These are phyloP conservation scores for Dactylellina parvicollis DNA, from an alignment of 2,329 filamentous ascomycete genomes.

Conservation along the genomic window DNA sequence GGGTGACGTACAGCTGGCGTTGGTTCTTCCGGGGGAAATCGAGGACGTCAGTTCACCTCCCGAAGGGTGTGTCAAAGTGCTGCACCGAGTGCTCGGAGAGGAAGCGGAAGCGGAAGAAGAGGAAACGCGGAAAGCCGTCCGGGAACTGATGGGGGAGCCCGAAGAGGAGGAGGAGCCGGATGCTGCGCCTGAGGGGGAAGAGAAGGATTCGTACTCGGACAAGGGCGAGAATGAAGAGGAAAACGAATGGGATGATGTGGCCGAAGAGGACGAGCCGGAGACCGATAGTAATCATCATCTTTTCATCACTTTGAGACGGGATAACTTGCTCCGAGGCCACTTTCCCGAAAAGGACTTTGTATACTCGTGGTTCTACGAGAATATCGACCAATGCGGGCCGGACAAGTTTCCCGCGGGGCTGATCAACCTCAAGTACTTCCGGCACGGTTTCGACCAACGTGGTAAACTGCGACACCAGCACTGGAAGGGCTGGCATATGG, in stretches of 20 bases:
- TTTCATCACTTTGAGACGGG: not conserved
- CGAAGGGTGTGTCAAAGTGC: not conserved
- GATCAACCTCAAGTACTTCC: constrained; percentile 5
- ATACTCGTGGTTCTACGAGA: constrained; percentile 1
- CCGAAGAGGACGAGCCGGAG: not conserved
- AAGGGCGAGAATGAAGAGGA: not conserved
- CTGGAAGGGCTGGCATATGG: not conserved
- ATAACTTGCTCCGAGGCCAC: not conserved
- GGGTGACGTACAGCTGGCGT: not conserved
- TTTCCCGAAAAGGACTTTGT: not conserved
- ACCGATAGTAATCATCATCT: not conserved
- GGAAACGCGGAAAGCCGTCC: not conserved
- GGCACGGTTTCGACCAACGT: not conserved
- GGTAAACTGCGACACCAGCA: not conserved
- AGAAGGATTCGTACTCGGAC: too few relatives aligned
- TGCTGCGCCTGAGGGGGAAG: too few relatives aligned
- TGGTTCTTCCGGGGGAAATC: not conserved
- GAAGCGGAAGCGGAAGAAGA: not conserved
- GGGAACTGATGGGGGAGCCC: not conserved
- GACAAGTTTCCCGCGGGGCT: not conserved
- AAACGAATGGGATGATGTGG: not conserved
- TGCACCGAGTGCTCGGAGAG: not conserved
- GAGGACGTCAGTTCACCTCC: not conserved
- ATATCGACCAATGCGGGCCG: not conserved
- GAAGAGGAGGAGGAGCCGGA: too few relatives aligned